Conservation (phyloP, 1,139 yeast species). For the Geotrichum cucujoidarum region DNA sequence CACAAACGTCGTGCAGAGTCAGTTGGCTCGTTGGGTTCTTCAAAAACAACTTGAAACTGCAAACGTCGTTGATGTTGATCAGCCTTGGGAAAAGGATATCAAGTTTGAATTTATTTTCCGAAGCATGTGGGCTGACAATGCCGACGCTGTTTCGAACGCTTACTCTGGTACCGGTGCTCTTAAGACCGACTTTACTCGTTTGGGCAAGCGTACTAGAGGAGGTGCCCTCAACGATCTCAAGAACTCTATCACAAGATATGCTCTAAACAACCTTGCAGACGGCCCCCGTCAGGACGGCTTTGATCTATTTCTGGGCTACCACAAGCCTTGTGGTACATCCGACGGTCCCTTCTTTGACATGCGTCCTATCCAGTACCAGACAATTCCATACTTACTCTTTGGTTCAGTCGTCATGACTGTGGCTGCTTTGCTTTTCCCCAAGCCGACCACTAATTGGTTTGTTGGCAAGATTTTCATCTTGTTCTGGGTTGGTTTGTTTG, state of each 20-base stretch:
- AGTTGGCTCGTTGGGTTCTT: constrained; percentile 80
- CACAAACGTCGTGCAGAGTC: constrained; percentile 94
- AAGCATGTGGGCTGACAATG: constrained; percentile 96
- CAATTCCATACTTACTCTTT: constrained; percentile 69
- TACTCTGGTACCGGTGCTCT: constrained; percentile 97
- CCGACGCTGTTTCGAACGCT: constrained; percentile 84
- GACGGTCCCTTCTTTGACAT: constrained; percentile 71
- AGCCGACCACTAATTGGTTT: constrained; percentile 41
- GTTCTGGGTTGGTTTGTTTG: constrained; percentile 48
- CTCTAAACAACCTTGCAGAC: constrained; percentile 78
- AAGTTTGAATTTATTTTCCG: constrained; percentile 67
- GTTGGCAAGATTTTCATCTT: constrained; percentile 60
- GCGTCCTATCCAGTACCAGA: constrained; percentile 69
- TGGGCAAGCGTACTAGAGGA: constrained; percentile 77
- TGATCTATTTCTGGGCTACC: constrained; percentile 80
- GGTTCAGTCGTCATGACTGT: constrained; percentile 66
- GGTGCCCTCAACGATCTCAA: constrained; percentile 82
- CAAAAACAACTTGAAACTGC: constrained; percentile 62
- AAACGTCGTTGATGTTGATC: constrained; percentile 36
- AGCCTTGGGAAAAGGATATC: constrained; percentile 44
- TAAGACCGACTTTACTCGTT: constrained; percentile 92
- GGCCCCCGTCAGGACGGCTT: constrained; percentile 94
- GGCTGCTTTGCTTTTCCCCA: constrained; percentile 69
- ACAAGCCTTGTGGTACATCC: constrained; percentile 57
- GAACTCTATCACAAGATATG: constrained; percentile 82